These are phyloP conservation scores for Nicotiana obtusifolia DNA, from an alignment of 257 asterid species.

Conservation along the genomic window DNA sequence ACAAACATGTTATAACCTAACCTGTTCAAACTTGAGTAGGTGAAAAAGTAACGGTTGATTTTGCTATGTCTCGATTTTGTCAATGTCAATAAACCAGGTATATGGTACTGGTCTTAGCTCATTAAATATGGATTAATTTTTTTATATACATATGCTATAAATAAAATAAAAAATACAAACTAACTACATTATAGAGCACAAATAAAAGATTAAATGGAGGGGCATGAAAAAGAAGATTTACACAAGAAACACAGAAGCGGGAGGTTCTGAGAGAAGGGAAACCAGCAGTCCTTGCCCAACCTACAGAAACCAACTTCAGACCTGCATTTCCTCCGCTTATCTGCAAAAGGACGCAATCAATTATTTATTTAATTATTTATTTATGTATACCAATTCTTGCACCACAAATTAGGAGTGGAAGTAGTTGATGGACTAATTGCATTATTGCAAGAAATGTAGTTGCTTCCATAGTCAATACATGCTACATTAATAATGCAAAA, in stretches of 20 bases:
- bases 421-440: not conserved
- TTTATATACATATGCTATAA: not conserved
- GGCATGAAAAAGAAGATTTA: constrained; percentile 21
- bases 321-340: constrained; percentile 19
- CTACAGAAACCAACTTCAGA: constrained; percentile 25
- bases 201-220: not conserved
- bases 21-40: not conserved
- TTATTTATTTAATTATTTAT: too few species aligned
- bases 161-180: too few species aligned
- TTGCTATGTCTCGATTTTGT: not conserved
- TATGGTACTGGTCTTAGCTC: not conserved
- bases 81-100: not conserved
- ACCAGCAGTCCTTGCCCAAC: constrained; percentile 27
- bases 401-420: not conserved
- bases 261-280: constrained; percentile 38
- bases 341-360: constrained; percentile 14
- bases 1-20: not conserved
- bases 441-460: too few species aligned
- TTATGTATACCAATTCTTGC: not conserved
- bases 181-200: not conserved
- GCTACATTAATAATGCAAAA: not conserved
- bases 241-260: constrained; percentile 40
- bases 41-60: not conserved
- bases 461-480: not conserved
- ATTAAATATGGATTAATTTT: not conserved